Conservation (phyloP, 805 yeast species). For the Candida ponderosae region DNA sequence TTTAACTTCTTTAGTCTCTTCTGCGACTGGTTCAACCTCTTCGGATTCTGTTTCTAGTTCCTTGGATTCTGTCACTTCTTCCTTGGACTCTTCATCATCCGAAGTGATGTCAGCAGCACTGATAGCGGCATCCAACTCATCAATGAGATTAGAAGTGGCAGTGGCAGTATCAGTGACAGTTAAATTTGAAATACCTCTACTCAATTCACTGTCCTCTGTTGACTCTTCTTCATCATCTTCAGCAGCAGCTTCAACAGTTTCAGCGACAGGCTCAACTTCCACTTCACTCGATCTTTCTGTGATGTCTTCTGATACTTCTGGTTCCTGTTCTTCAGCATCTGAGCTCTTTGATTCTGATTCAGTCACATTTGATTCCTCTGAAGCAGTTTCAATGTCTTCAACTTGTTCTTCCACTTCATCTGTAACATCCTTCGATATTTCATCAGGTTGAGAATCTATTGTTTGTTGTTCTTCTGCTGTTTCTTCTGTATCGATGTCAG, state of each 20-base stretch:
- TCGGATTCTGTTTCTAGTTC: conserved; percentile 1
- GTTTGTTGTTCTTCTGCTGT: neutral
- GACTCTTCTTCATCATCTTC: conserved; percentile 5
- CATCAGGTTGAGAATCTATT: too few species aligned
- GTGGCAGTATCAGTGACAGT: neutral
- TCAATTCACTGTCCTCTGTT: neutral
- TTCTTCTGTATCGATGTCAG: neutral
- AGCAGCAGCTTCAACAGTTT: conserved; percentile 1
- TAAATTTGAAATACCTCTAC: neutral
- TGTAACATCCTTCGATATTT: too few species aligned
- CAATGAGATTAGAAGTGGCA: neutral
- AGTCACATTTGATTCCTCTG: neutral
- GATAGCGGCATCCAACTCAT: neutral
- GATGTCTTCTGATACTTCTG: neutral
- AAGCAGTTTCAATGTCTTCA: neutral
- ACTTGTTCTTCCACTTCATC: neutral
- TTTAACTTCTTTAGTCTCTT: conserved; percentile 4
- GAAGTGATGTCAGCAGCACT: neutral
- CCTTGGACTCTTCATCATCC: neutral
- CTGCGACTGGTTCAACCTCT: conserved; percentile 2
- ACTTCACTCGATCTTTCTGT: neutral
- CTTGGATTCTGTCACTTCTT: neutral
- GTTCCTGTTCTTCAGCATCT: neutral
- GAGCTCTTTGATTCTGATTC: neutral
- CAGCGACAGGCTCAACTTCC: conserved; percentile 3